Percentiles rank a stretch among this genome's conserved stretches.
phyloP scores from a whole-genome alignment of 1,139 yeast species.

The Pichia sp. region DNA sequence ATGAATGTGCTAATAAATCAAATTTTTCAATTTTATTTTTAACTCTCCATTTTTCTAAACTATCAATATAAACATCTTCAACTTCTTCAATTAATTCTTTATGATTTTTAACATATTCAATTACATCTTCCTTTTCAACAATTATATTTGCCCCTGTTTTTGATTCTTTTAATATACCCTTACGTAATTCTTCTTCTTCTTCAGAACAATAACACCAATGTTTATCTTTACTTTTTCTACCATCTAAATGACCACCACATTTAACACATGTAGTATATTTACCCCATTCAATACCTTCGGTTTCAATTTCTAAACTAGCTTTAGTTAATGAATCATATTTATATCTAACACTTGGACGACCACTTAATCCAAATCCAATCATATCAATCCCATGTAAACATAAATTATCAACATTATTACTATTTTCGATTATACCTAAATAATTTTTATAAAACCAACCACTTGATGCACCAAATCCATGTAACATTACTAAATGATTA shows the following conservation, averaged over 20 bases:
- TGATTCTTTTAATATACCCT: neutral
- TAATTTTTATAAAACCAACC: slow-evolving; percentile 82
- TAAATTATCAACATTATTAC: slow-evolving; percentile 19
- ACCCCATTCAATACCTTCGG: slow-evolving; percentile 15
- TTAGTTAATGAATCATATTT: slow-evolving; percentile 22
- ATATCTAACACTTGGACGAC: slow-evolving; percentile 47
- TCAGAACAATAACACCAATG: slow-evolving; percentile 16
- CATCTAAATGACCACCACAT: slow-evolving; percentile 19
- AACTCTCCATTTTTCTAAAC: slow-evolving; percentile 80
- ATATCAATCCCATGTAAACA: slow-evolving; percentile 71
- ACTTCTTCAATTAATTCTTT: slow-evolving; percentile 43
- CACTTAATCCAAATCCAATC: slow-evolving; percentile 78
- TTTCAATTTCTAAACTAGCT: slow-evolving; percentile 19
- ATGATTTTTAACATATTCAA: slow-evolving; percentile 33
- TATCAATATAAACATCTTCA: slow-evolving; percentile 72
- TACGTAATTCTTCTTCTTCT: slow-evolving; percentile 8
- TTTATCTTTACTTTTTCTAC: slow-evolving; percentile 7
- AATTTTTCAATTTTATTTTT: slow-evolving; percentile 51
- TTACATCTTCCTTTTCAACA: slow-evolving; percentile 20
- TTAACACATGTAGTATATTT: slow-evolving; percentile 11
- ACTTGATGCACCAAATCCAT: slow-evolving; percentile 89
- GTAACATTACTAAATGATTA: slow-evolving; percentile 59
- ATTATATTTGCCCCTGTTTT: slow-evolving; percentile 8
- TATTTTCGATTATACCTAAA: slow-evolving; percentile 39
- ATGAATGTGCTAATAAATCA: slow-evolving; percentile 81